Conservation (phyloP, 805 yeast genomes). For the Saccharomyces jurei region DNA sequence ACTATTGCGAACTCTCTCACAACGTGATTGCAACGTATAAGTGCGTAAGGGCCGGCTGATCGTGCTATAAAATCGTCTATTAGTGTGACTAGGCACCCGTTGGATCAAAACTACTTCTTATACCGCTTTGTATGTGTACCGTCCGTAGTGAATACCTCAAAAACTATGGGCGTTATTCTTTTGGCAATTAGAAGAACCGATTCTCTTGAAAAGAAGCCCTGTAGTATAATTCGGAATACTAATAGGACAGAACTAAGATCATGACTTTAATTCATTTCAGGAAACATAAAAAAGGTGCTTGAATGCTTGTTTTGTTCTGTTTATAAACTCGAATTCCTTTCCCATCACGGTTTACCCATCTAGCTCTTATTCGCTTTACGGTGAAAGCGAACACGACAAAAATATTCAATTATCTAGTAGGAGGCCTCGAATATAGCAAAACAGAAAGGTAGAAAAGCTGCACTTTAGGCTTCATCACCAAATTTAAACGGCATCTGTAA, state of each 20-base stretch:
- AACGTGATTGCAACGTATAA: neutral
- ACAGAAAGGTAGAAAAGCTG: neutral
- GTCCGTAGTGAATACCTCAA: too few relatives aligned
- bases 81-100: neutral
- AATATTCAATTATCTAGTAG: neutral
- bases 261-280: neutral
- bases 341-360: neutral
- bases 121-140: too few relatives aligned
- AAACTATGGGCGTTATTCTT: too few relatives aligned
- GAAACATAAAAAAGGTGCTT: neutral
- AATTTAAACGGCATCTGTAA: neutral
- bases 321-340: neutral
- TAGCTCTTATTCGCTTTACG: neutral
- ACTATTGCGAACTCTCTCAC: neutral
- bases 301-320: neutral
- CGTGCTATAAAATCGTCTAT: neutral
- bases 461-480: neutral
- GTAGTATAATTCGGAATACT: neutral
- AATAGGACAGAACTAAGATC: neutral
- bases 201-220: neutral
- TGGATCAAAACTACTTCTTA: too few relatives aligned
- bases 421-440: neutral
- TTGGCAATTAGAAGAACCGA: too few relatives aligned
- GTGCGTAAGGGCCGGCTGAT: neutral
- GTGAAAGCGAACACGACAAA: neutral